Percentiles rank a stretch among this genome's conserved stretches.
phyloP scores from a whole-genome alignment of 1,284 basidiomycete species.

The Leccinum fallax region DNA sequence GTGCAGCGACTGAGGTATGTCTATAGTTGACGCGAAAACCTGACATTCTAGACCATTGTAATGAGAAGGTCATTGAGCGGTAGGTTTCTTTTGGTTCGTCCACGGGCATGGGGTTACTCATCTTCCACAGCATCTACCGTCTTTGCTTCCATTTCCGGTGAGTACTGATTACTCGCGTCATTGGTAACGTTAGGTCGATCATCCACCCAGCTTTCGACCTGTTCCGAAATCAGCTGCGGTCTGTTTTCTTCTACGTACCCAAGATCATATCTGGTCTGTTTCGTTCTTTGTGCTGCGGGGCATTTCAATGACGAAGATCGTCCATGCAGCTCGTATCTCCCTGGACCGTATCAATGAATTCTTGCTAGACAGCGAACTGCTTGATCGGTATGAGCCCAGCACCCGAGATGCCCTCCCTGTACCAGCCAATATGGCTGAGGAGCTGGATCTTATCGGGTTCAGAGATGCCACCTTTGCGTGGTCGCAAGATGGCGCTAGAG shows the following conservation, averaged over 20 bases:
- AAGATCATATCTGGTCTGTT: conserved; percentile 2
- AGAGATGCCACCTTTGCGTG: conserved; percentile 1
- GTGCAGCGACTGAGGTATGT: not conserved
- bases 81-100: not conserved
- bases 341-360: conserved; percentile 2
- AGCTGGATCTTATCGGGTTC: not conserved
- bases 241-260: conserved; percentile 1
- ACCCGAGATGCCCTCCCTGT: not conserved
- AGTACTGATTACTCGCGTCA: not conserved
- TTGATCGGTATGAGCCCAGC: not conserved
- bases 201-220: not conserved
- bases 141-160: conserved; percentile 2
- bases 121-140: not conserved
- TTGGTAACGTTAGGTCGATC: not conserved
- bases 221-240: not conserved
- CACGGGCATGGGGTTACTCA: not conserved
- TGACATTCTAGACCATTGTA: not conserved
- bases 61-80: not conserved
- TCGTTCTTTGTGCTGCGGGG: not conserved
- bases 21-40: too few relatives aligned
- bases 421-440: not conserved
- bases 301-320: not conserved
- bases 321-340: not conserved
- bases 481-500: not conserved
- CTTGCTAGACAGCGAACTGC: conserved; percentile 1